Base-by-base conservation (phyloP, 2,329 filamentous ascomycete genomes). In the Colletotrichum gigasporum region DNA sequence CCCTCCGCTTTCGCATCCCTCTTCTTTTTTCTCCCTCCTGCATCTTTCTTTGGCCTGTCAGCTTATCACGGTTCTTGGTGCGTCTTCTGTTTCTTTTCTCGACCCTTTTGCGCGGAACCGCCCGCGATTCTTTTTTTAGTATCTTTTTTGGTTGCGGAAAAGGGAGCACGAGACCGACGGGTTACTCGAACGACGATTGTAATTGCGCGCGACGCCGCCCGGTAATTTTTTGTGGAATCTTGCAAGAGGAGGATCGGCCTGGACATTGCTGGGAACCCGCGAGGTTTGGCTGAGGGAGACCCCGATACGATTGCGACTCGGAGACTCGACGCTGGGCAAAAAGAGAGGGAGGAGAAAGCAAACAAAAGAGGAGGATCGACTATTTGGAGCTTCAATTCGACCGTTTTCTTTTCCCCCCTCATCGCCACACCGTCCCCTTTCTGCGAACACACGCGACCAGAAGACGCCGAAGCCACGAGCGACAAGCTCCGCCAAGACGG, bases 181-280 rank as follows among this genome's bases (percentile, higher is more conserved):
- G 22, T 18, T 50, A 60, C 22, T 16, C 18, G 26, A 14, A 55
- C 35, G 41, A 54, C 56, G 42, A 48, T 58, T 54, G 34, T 50
- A 50, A 48, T 55, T 55, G 42, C 42, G 53, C 37, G 30, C 48
- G 22, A 30, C 37, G 42, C 28, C 56, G 26, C 22, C 16, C 62
- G 10, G 28, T 44, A 44, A 32, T 28, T 37, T 35, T 30, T 42
- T 44, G 62, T 55, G 57, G 48, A 61, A 62, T 51, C 34, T 61
- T 53, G 39, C 44, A 55, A 65, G 57, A 65, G 56, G 30, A 65
- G 56, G 62, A 65, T 62, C 56, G 50, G 22, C 57, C 56, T 50
- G 34, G 48, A 60, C 34, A 55, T 55, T 55, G 22, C 37, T 50
- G 30, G 22, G 50, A 41, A n/a, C 12, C 24, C 26, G 28, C 18